Base-by-base conservation (phyloP, 2,329 filamentous ascomycete genomes). In the Cladosporium phlei region DNA sequence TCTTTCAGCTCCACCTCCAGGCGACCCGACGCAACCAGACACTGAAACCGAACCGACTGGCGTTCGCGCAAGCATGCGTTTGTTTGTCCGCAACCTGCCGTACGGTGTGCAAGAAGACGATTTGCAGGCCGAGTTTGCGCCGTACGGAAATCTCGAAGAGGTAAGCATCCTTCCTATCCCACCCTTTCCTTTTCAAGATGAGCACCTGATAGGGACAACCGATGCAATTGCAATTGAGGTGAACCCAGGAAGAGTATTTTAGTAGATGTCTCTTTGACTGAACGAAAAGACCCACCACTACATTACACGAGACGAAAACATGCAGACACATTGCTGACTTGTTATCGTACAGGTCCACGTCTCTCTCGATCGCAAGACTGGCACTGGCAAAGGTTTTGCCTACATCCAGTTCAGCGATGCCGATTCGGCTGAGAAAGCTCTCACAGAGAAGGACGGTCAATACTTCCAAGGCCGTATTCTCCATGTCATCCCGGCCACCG, bases 151-250 rank as follows among this genome's bases (percentile, higher is more conserved):
- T 47, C 69, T 96, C 37, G 79, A 91, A 76, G 91, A 97, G 83
- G 93, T 97, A 83, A 77, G 87, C 70, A 32, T 40, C 51, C 54
- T 55, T 48, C 47, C 38, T 54, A 57, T 44, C 56, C 49, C 24
- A 42, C 21, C 48, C n/a, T 12, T 49, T 12, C 12, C 42, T 52
- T 50, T 57, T 39, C 52, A 79, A 91, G 93, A 97, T 97, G 91
- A 97, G 88, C 74, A 80, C 80, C 86, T 86, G 93, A 97, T 97
- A 97, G 93, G 93, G 93, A 97, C 93, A 97, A 82, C 91, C 89
- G 86, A 96, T 91, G 86, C 86, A 76, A 69, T 63, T 72, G 88
- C 86, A 88, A 76, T 75, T 97, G 90, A 94, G 90, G 86, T 81
- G 59, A 45, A 76, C 88, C 73, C 81, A 83, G 85, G 84, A 83